phyloP scores from a whole-genome alignment of 164 flowering plant genomes.

The Chimonanthus salicifolius region DNA sequence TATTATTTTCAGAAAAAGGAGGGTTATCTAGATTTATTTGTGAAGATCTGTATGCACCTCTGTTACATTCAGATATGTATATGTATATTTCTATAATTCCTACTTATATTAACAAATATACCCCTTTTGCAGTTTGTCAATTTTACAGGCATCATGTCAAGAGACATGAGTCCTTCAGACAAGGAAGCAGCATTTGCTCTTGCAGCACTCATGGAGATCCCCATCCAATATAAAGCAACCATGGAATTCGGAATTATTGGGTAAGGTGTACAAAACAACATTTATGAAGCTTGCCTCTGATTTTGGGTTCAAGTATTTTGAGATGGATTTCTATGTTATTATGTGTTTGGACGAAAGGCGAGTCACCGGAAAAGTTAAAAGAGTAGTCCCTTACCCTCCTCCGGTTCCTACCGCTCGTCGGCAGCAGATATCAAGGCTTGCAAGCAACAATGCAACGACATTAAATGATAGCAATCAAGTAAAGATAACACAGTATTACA shows the following conservation, averaged over 20 bases:
- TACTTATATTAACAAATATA: background rate
- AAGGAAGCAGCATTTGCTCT: constrained; percentile 81
- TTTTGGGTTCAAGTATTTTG: constrained; percentile 2
- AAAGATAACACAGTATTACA: background rate
- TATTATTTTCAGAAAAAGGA: no score
- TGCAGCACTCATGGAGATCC: constrained; percentile 82
- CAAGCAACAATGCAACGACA: constrained; percentile 20
- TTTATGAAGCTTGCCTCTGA: background rate
- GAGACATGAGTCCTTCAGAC: constrained; percentile 20
- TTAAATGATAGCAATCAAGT: constrained; percentile 32
- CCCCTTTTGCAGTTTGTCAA: constrained; percentile 64
- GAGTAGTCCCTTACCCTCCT: constrained; percentile 52
- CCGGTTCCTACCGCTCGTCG: constrained; percentile 34
- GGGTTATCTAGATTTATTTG: no score
- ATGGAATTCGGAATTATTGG: constrained; percentile 46
- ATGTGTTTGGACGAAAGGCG: constrained; percentile 25
- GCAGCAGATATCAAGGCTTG: constrained; percentile 10
- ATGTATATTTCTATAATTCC: background rate
- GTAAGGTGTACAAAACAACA: constrained; percentile 21
- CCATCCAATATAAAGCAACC: constrained; percentile 63
- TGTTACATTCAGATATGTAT: background rate
- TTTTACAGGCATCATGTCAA: constrained; percentile 60
- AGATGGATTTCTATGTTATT: background rate
- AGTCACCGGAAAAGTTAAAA: constrained; percentile 46
- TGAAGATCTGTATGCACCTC: background rate